A percentile compares a stretch with the other conserved stretches of the same genome.
These are phyloP conservation scores for Conidiobolus incongruus DNA, from an alignment of 371 early-diverging fungal species.

Conservation along the genomic window DNA sequence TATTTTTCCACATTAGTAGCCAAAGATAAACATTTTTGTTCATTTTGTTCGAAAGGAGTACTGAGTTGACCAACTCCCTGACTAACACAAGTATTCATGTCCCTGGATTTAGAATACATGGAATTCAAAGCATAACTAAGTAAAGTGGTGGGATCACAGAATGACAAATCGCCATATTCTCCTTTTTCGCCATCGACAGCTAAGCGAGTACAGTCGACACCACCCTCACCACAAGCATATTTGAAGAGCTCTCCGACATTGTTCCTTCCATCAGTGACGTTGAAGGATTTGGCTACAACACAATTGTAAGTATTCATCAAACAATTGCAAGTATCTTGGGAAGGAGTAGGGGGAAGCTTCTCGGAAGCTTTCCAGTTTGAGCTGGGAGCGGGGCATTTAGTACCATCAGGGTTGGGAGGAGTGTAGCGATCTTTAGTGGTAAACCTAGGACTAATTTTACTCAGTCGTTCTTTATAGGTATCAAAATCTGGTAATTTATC, in stretches of 20 bases:
- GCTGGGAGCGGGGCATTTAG: conserved; percentile 23
- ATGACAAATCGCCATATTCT: not conserved
- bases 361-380: conserved; percentile 29
- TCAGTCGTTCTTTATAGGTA: too few species aligned
- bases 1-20: too few species aligned
- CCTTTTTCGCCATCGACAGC: not conserved
- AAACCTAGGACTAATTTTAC: too few species aligned
- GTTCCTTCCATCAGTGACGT: too few species aligned
- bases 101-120: not conserved
- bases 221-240: not conserved
- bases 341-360: conserved; percentile 46
- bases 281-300: conserved; percentile 8
- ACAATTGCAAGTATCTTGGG: conserved; percentile 36
- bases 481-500: too few species aligned
- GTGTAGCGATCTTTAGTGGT: too few species aligned
- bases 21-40: too few species aligned
- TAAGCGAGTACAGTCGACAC: not conserved
- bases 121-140: conserved; percentile 1
- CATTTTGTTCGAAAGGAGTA: too few species aligned
- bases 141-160: not conserved
- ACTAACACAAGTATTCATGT: not conserved
- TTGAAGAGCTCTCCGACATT: not conserved
- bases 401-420: too few species aligned
- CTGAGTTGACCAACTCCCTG: too few species aligned
- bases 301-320: conserved; percentile 38